Base-by-base conservation (phyloP, 2,329 filamentous ascomycete genomes). In the Cytospora schulzeri region DNA sequence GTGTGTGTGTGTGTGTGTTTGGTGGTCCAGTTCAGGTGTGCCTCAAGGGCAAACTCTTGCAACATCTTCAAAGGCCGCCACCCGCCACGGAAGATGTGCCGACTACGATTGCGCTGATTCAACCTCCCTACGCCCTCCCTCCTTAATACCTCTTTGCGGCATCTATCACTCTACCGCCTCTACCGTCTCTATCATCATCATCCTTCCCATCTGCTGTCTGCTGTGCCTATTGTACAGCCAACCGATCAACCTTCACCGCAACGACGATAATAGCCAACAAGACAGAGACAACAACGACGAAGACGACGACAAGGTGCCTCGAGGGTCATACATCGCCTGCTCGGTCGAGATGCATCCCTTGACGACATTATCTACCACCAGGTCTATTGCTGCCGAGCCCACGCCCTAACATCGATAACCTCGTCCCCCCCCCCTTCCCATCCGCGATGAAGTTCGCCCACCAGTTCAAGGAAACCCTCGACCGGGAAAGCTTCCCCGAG, bases 401-500 rank as follows among this genome's bases (percentile, higher is more conserved):
- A 41, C 17, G 52, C 60, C 51, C 14, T 15, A 57, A 52, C 60
- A 28, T 35, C 56, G 26, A 45, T 12, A 17, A n/a, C n/a, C n/a
- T n/a, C n/a, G n/a, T n/a, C n/a, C n/a, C n/a, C n/a, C n/a, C n/a
- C n/a, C n/a, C n/a, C n/a, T n/a, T n/a, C 14, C 33, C 17, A 24
- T 57, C 60, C 66, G 67, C 69, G 62, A 96, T 96, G 92, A 96
- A 96, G 82, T 96, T 96, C 76, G 91, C 88, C 31, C 91, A 90
- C 73, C 85, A 88, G 72, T 95, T 92, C 74, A 87, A 88, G 73
- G 85, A 89, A 70, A 83, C 85, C 57, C 82, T 96, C 67, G 81
- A 85, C 68, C 84, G 81, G 68, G 89, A 91, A 76, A 89, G 85
- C 68, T 96, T 92, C 73, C 92, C 92, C 9, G 78, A 85, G 57